Evolutionary conservation across 768 basidiomycete species (phyloP).

Genomic region (Polyporus arcularius): DNA sequence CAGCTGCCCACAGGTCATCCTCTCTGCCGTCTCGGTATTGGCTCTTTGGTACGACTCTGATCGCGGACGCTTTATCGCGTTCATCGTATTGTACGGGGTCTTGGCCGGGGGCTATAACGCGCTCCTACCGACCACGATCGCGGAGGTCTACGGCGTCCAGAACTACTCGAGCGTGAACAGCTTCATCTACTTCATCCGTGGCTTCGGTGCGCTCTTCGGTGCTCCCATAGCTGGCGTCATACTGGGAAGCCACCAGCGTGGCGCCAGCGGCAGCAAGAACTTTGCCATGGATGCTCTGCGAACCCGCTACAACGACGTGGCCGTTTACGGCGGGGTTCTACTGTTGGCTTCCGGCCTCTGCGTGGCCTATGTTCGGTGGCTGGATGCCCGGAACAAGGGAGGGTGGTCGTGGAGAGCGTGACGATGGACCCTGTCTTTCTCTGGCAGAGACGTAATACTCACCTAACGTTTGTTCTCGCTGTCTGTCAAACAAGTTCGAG

Average conservation of each 20-base stretch:
- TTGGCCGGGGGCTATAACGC: constrained; percentile 48
- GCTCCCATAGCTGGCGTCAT: constrained; percentile 46
- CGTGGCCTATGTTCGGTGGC: constrained; percentile 43
- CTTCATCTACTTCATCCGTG: constrained; percentile 44
- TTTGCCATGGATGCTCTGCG: constrained; percentile 19
- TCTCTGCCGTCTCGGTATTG: constrained; percentile 41
- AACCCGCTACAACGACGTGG: constrained; percentile 39
- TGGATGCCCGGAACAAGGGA: constrained; percentile 43
- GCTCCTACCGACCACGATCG: constrained; percentile 44
- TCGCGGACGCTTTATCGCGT: constrained; percentile 39
- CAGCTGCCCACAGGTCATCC: constrained; percentile 33
- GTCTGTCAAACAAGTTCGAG: background rate
- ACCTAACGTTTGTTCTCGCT: background rate
- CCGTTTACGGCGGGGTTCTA: constrained; percentile 38
- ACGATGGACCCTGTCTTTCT: background rate
- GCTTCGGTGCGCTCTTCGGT: constrained; percentile 41
- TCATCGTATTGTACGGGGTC: constrained; percentile 43
- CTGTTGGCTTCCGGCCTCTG: constrained; percentile 39
- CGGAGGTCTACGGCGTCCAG: constrained; percentile 44
- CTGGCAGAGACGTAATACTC: constrained; percentile 7
- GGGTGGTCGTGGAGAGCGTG: constrained; percentile 44
- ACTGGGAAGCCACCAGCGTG: constrained; percentile 34
- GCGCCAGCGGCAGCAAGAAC: background rate
- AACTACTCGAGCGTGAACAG: constrained; percentile 45
- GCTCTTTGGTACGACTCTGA: constrained; percentile 44